phyloP scores from a whole-genome alignment of 2,329 filamentous ascomycete genomes.

The Talaromyces sp. region DNA sequence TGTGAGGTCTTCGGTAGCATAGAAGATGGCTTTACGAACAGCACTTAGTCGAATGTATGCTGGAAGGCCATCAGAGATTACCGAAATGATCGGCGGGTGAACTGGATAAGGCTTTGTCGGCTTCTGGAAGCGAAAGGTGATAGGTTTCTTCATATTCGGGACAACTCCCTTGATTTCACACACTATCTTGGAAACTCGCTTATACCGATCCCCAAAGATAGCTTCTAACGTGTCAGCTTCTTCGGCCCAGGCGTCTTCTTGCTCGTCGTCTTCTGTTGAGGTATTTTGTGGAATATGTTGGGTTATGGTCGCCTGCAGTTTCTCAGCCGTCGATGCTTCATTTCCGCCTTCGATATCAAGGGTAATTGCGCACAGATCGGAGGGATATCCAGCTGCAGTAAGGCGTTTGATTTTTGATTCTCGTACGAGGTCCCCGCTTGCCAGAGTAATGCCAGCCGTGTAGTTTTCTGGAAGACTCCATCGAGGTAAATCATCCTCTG shows the following conservation, averaged over 20 bases:
- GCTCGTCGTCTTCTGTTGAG: constrained; percentile 28
- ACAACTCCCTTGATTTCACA: constrained; percentile 69
- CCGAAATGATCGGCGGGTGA: constrained; percentile 64
- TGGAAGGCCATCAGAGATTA: constrained; percentile 68
- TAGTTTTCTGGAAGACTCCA: constrained; percentile 94
- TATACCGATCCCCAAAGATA: constrained; percentile 76
- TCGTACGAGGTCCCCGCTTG: constrained; percentile 73
- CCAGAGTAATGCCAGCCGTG: constrained; percentile 83
- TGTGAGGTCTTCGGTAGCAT: constrained; percentile 67
- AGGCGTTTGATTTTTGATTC: constrained; percentile 82
- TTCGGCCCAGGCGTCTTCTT: constrained; percentile 70
- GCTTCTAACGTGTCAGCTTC: constrained; percentile 81
- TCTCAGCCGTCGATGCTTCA: constrained; percentile 73
- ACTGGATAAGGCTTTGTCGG: constrained; percentile 70
- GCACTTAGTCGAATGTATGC: constrained; percentile 93
- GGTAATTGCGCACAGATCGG: constrained; percentile 76
- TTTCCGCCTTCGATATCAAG: constrained; percentile 69
- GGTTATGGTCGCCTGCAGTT: constrained; percentile 71
- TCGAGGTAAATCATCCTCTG: constrained; percentile 89
- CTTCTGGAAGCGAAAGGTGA: constrained; percentile 65
- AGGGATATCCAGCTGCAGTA: constrained; percentile 77
- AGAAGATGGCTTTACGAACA: constrained; percentile 70
- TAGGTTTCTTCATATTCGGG: constrained; percentile 43
- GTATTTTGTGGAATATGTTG: constrained; percentile 37
- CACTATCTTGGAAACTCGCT: constrained; percentile 58